A percentile compares a stretch with the other conserved stretches of the same genome.
These are phyloP conservation scores for Hypoxylon sp. DNA, from an alignment of 2,329 filamentous ascomycete genomes.

Conservation along the genomic window DNA sequence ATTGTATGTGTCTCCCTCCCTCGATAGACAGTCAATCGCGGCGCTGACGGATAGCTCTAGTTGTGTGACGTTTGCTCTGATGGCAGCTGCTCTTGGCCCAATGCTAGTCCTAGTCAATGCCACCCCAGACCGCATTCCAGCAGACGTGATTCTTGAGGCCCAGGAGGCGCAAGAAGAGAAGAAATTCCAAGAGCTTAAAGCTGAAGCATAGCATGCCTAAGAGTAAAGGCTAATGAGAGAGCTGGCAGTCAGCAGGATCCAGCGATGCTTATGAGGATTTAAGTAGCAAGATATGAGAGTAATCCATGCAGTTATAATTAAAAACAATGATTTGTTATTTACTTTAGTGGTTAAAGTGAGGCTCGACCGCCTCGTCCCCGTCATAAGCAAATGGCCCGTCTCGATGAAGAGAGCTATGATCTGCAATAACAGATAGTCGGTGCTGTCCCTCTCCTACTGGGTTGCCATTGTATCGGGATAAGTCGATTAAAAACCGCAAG, in stretches of 20 bases:
- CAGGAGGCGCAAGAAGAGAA: slow-evolving; percentile 45
- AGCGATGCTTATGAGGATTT: slow-evolving; percentile 3
- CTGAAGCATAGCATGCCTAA: slow-evolving; percentile 20
- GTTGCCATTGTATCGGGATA: not conserved
- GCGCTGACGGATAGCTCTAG: slow-evolving; percentile 42
- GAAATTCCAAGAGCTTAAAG: slow-evolving; percentile 33
- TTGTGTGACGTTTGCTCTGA: slow-evolving; percentile 56
- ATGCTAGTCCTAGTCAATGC: slow-evolving; percentile 58
- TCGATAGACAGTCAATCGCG: not conserved
- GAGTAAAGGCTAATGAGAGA: not conserved
- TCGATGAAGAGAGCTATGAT: not conserved
- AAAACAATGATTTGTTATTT: not conserved
- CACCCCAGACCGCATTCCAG: slow-evolving; percentile 57
- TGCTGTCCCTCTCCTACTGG: not conserved
- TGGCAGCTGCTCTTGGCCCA: slow-evolving; percentile 53
- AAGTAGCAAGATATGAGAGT: not conserved
- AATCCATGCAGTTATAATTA: not conserved
- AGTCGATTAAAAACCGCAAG: not conserved
- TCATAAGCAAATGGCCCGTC: slow-evolving; percentile 5
- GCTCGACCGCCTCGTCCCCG: slow-evolving; percentile 1
- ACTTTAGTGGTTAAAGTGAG: slow-evolving; percentile 2
- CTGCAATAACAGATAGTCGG: slow-evolving; percentile 5
- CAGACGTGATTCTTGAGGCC: slow-evolving; percentile 55
- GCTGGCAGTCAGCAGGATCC: not conserved
- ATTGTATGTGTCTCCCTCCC: slow-evolving; percentile 52